Percentiles rank a stretch among this genome's conserved stretches.
phyloP scores from a whole-genome alignment of 441 rosid species.

The Daphne laureola region DNA sequence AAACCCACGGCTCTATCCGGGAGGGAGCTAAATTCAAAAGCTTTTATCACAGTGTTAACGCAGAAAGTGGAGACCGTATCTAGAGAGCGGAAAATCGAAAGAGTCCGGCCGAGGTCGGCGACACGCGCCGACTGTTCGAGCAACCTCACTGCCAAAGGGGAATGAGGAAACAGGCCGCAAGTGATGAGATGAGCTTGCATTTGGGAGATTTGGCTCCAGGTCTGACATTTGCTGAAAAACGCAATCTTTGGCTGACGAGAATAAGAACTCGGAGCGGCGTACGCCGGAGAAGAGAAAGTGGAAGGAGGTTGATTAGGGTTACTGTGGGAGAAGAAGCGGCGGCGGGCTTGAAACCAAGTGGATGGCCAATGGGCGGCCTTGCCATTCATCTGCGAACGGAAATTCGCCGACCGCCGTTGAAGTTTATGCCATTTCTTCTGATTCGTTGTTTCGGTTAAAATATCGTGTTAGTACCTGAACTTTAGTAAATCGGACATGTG shows the following conservation, averaged over 20 bases:
- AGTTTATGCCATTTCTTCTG: neutral
- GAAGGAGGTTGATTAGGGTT: constrained; percentile 3
- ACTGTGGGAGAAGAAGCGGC: constrained; percentile 6
- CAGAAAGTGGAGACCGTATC: constrained; percentile 29
- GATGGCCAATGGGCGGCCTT: constrained; percentile 37
- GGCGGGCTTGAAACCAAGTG: constrained; percentile 24
- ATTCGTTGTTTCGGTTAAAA: too few species aligned
- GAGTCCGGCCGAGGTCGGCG: constrained; percentile 31
- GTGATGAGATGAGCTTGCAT: constrained; percentile 52
- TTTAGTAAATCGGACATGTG: too few species aligned
- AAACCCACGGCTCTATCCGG: constrained; percentile 34
- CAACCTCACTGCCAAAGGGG: constrained; percentile 41
- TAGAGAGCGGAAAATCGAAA: constrained; percentile 34
- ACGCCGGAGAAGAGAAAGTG: constrained; percentile 8
- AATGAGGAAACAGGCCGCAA: constrained; percentile 38
- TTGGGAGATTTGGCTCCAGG: constrained; percentile 34
- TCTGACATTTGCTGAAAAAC: constrained; percentile 25
- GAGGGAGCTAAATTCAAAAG: constrained; percentile 36
- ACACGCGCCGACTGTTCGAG: constrained; percentile 38
- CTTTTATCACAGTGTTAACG: constrained; percentile 39
- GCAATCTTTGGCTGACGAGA: constrained; percentile 21
- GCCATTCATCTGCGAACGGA: constrained; percentile 51
- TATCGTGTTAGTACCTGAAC: too few species aligned
- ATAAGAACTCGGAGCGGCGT: constrained; percentile 17
- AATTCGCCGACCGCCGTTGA: constrained; percentile 18